phyloP scores from a whole-genome alignment of 140 eudicot genomes.

The Cichorium intybus region DNA sequence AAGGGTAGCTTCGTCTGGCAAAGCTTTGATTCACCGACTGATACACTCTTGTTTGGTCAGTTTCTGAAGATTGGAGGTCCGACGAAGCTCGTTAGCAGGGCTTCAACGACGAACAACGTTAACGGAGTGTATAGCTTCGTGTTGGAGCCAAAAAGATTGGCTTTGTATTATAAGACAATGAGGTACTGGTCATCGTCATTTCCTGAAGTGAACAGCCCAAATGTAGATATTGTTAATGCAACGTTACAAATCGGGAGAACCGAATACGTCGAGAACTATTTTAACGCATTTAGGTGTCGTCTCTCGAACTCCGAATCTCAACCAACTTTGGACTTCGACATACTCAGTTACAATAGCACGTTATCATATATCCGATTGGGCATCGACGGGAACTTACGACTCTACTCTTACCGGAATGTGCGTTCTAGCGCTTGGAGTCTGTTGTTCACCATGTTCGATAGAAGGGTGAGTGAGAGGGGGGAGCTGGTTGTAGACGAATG shows the following conservation, averaged over 20 bases:
- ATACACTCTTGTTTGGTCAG: conserved; percentile 45
- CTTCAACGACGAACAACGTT: conserved; percentile 19
- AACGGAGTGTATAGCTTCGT: conserved; percentile 48
- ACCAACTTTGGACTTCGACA: background rate
- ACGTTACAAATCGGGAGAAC: conserved; percentile 12
- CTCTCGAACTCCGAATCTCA: background rate
- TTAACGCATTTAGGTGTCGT: background rate
- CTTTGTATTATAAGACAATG: conserved; percentile 33
- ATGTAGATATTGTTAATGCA: background rate
- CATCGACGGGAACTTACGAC: conserved; percentile 31
- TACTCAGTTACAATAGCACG: conserved; percentile 13
- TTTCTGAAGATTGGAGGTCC: conserved; percentile 29
- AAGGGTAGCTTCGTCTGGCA: conserved; percentile 49
- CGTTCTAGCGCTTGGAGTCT: conserved; percentile 5
- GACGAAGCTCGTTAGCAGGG: conserved; percentile 46
- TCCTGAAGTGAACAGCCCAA: background rate
- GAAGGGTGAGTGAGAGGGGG: conserved; percentile 18
- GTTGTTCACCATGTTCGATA: conserved; percentile 35
- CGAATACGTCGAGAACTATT: conserved; percentile 7
- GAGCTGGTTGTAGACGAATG: conserved; percentile 10
- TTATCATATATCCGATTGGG: conserved; percentile 34
- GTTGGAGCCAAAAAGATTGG: conserved; percentile 33
- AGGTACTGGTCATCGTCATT: conserved; percentile 22
- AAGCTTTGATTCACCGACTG: conserved; percentile 54
- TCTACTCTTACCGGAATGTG: conserved; percentile 13